A percentile compares a stretch with the other conserved stretches of the same genome.
Conservation (phyloP, 2,329 filamentous ascomycete genomes). For the Penicillium palitans region DNA sequence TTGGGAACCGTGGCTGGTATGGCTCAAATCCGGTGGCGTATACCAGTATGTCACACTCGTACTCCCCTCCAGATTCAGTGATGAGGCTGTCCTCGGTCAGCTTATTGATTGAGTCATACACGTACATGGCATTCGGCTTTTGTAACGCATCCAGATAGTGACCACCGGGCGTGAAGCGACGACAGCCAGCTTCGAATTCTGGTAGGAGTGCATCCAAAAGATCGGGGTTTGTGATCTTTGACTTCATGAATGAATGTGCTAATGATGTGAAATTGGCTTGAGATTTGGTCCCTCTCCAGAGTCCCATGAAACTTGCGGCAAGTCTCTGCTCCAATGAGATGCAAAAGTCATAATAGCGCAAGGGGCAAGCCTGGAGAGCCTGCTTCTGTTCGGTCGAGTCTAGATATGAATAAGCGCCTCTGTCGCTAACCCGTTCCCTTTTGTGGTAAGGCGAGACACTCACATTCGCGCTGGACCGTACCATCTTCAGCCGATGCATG, state of each 20-base stretch:
- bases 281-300: slow-evolving; percentile 8
- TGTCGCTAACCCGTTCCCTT: background rate
- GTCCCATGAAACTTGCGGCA: slow-evolving; percentile 5
- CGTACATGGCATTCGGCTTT: slow-evolving; percentile 5
- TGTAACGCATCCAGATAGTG: slow-evolving; percentile 10
- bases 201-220: slow-evolving; percentile 2
- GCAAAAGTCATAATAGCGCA: slow-evolving; percentile 5
- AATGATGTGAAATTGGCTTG: slow-evolving; percentile 6
- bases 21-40: slow-evolving; percentile 11
- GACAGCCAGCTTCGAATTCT: slow-evolving; percentile 13
- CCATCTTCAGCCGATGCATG: slow-evolving; percentile 8
- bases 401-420: background rate
- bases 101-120: slow-evolving; percentile 4
- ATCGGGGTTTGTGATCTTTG: slow-evolving; percentile 3
- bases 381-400: slow-evolving; percentile 5
- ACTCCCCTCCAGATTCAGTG: background rate
- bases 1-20: slow-evolving; percentile 11
- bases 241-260: slow-evolving; percentile 8
- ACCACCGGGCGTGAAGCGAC: slow-evolving; percentile 10
- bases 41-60: slow-evolving; percentile 4
- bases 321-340: slow-evolving; percentile 4
- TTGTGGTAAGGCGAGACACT: background rate
- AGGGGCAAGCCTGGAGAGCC: background rate
- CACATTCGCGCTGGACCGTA: slow-evolving; percentile 7
- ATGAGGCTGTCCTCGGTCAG: slow-evolving; percentile 9